Evolutionary conservation across 768 basidiomycete species (phyloP).

Genomic region (Mycena haematopus): DNA sequence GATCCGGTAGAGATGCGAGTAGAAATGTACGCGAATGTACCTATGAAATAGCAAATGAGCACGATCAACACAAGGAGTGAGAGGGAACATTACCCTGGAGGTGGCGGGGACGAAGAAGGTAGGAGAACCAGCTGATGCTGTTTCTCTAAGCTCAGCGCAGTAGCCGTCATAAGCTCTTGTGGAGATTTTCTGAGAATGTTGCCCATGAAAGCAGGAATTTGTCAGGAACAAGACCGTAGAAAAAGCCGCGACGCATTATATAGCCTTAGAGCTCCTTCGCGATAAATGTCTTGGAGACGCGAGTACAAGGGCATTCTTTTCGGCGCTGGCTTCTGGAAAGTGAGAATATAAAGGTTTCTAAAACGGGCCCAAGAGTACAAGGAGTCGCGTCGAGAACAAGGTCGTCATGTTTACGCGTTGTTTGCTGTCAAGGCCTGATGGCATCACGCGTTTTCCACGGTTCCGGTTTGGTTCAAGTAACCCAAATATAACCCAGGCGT

Average conservation of each 20-base stretch:
- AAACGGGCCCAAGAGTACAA: slow-evolving; percentile 20
- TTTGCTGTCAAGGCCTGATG: background rate
- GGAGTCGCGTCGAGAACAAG: slow-evolving; percentile 20
- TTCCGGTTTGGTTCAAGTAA: background rate
- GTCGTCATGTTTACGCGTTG: slow-evolving; percentile 14
- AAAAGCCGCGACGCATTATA: slow-evolving; percentile 7
- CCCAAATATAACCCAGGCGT: too few species aligned
- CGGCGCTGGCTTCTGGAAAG: background rate
- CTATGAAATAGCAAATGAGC: background rate
- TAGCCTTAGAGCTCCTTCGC: background rate
- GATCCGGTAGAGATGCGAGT: slow-evolving; percentile 24
- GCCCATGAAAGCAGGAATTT: slow-evolving; percentile 13
- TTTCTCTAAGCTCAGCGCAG: slow-evolving; percentile 16
- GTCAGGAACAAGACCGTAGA: background rate
- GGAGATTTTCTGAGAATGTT: slow-evolving; percentile 27
- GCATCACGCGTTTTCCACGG: background rate
- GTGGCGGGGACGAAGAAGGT: slow-evolving; percentile 13
- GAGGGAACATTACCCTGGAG: slow-evolving; percentile 22
- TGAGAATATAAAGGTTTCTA: slow-evolving; percentile 14
- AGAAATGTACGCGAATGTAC: slow-evolving; percentile 27
- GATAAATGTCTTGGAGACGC: slow-evolving; percentile 10
- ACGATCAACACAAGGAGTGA: background rate
- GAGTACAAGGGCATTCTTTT: slow-evolving; percentile 13
- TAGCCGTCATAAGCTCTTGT: slow-evolving; percentile 19
- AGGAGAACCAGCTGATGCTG: slow-evolving; percentile 21